Evolutionary conservation across 352 stramenopile species (phyloP).

Genomic region (Phytophthora colocasiae): DNA sequence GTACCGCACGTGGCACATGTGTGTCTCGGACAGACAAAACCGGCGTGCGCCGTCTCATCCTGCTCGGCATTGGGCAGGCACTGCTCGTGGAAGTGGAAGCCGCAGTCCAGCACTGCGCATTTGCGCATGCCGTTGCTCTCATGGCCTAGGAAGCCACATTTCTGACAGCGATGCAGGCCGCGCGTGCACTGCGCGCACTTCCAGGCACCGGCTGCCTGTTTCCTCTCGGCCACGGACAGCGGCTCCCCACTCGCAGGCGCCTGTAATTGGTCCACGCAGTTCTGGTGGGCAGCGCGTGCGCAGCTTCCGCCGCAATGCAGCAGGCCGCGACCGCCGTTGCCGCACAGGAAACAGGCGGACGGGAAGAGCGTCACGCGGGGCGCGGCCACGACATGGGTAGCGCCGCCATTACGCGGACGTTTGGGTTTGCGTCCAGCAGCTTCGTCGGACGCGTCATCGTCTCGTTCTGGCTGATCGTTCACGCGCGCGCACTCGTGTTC

Average conservation of each 20-base stretch:
- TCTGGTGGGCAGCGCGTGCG: constrained; percentile 62
- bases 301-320: constrained; percentile 66
- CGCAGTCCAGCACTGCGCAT: constrained; percentile 64
- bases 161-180: constrained; percentile 60
- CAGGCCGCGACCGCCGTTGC: constrained; percentile 53
- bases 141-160: constrained; percentile 78
- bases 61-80: constrained; percentile 30
- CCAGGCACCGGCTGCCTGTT: constrained; percentile 52
- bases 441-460: constrained; percentile 1
- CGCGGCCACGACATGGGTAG: neutral
- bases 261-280: constrained; percentile 69
- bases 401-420: constrained; percentile 36
- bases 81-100: constrained; percentile 63
- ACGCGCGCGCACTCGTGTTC: constrained; percentile 79
- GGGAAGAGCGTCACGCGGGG: constrained; percentile 58
- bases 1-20: constrained; percentile 55
- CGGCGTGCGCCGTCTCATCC: constrained; percentile 18
- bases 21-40: constrained; percentile 69
- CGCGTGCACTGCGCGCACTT: constrained; percentile 73
- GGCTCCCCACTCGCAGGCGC: constrained; percentile 18
- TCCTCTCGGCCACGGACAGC: constrained; percentile 35
- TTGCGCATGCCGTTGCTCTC: constrained; percentile 54
- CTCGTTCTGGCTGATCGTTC: constrained; percentile 38
- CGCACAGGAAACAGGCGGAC: constrained; percentile 65
- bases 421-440: constrained; percentile 16